Evolutionary conservation across 306 rosid genomes (phyloP).

Genomic region (Macrotyloma uniflorum): DNA sequence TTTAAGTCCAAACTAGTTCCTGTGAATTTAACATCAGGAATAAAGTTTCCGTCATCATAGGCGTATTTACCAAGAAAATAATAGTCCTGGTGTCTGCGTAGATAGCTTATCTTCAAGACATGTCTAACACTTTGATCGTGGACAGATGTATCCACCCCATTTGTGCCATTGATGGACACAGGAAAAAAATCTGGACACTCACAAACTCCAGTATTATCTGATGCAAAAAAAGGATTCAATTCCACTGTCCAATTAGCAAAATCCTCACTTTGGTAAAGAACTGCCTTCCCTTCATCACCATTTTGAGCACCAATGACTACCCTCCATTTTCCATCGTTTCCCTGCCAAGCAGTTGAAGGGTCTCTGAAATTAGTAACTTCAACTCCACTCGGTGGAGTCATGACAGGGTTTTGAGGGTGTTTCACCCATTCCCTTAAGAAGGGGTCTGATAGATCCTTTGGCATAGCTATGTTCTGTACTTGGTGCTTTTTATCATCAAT

Average conservation of each 20-base stretch:
- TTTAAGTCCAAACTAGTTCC: constrained; percentile 46
- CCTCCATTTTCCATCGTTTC: background rate
- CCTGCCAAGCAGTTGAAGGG: background rate
- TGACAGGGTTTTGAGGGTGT: constrained; percentile 4
- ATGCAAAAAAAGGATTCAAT: background rate
- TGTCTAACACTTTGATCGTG: constrained; percentile 37
- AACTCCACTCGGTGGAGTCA: background rate
- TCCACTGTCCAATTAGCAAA: constrained; percentile 5
- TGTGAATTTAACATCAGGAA: constrained; percentile 40
- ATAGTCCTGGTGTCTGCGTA: constrained; percentile 25
- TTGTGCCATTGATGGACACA: background rate
- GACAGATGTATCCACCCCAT: constrained; percentile 53
- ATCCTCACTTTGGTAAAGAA: constrained; percentile 4
- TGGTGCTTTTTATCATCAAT: background rate
- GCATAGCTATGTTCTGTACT: background rate
- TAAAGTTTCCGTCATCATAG: constrained; percentile 38
- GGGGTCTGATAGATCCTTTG: constrained; percentile 10
- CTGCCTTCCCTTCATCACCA: constrained; percentile 3
- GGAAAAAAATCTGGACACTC: constrained; percentile 8
- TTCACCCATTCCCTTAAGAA: constrained; percentile 16
- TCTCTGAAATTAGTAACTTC: background rate
- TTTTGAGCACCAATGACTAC: constrained; percentile 4
- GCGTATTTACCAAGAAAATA: constrained; percentile 56
- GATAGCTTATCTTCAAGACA: constrained; percentile 57
- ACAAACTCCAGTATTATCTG: background rate